Conservation (phyloP, 805 yeast species). For the Candida corydali region DNA sequence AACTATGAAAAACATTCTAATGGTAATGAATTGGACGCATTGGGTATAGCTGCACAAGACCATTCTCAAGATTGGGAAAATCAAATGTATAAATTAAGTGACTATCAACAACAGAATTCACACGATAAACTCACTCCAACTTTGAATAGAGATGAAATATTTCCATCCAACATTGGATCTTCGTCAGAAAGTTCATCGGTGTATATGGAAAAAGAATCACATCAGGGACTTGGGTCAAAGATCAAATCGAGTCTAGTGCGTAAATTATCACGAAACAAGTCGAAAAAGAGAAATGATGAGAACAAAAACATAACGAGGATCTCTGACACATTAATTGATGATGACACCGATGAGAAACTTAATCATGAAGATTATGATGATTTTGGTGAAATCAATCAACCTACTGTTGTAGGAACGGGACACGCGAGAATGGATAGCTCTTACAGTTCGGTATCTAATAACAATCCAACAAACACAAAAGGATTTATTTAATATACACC, state of each 20-base stretch:
- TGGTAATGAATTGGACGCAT: constrained; percentile 55
- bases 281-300: constrained; percentile 10
- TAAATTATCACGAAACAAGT: constrained; percentile 22
- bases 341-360: constrained; percentile 9
- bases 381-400: neutral
- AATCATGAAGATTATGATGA: constrained; percentile 6
- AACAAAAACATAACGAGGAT: constrained; percentile 18
- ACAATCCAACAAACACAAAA: constrained; percentile 23
- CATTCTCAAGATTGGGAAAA: constrained; percentile 73
- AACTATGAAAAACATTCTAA: neutral
- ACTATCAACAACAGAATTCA: constrained; percentile 8
- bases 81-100: constrained; percentile 52
- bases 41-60: constrained; percentile 80
- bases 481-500: constrained; percentile 22
- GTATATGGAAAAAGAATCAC: constrained; percentile 2
- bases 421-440: constrained; percentile 24
- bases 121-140: constrained; percentile 1
- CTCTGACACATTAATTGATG: constrained; percentile 21
- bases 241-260: constrained; percentile 40
- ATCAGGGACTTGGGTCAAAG: constrained; percentile 29
- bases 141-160: constrained; percentile 1
- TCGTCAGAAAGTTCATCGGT: neutral
- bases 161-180: neutral
- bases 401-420: neutral
- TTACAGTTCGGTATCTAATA: constrained; percentile 15